phyloP scores from a whole-genome alignment of 345 rosid genomes.

The Anastatica hierochuntica region DNA sequence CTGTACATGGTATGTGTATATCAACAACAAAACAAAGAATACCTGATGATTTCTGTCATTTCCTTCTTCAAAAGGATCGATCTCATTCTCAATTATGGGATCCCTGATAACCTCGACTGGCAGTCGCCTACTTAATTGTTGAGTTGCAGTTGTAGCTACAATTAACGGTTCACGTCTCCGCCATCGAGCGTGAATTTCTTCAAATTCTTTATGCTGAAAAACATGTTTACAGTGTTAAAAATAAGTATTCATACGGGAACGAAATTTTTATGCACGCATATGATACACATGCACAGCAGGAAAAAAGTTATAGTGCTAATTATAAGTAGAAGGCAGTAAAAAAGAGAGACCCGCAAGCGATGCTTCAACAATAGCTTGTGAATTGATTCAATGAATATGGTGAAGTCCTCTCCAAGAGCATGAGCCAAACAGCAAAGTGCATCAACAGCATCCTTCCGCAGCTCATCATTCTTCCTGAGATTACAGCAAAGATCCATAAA shows the following conservation, averaged over 20 bases:
- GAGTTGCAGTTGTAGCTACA: constrained; percentile 72
- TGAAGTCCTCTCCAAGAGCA: constrained; percentile 97
- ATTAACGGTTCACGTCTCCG: constrained; percentile 79
- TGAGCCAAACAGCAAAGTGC: constrained; percentile 96
- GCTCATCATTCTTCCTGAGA: constrained; percentile 77
- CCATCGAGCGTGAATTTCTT: constrained; percentile 79
- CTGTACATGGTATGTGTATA: constrained; percentile 4
- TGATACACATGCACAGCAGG: neutral
- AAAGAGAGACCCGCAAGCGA: constrained; percentile 50
- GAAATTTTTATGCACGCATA: neutral
- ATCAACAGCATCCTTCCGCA: constrained; percentile 91
- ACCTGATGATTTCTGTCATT: constrained; percentile 76
- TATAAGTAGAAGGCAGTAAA: constrained; percentile 1
- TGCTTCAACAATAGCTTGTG: constrained; percentile 75
- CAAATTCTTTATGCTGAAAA: constrained; percentile 92
- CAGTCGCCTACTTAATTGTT: constrained; percentile 57
- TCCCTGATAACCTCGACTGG: constrained; percentile 87
- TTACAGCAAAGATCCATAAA: constrained; percentile 1
- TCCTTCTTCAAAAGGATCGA: constrained; percentile 79
- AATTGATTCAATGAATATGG: constrained; percentile 85
- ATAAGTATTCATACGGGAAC: neutral
- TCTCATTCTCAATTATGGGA: constrained; percentile 71
- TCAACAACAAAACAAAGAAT: constrained; percentile 11
- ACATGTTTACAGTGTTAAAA: too few species aligned
- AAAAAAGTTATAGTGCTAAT: neutral